A percentile compares a stretch with the other conserved stretches of the same genome.
Evolutionary conservation across 2,329 filamentous ascomycete genomes (phyloP).

Genomic region (Alternaria solani): DNA sequence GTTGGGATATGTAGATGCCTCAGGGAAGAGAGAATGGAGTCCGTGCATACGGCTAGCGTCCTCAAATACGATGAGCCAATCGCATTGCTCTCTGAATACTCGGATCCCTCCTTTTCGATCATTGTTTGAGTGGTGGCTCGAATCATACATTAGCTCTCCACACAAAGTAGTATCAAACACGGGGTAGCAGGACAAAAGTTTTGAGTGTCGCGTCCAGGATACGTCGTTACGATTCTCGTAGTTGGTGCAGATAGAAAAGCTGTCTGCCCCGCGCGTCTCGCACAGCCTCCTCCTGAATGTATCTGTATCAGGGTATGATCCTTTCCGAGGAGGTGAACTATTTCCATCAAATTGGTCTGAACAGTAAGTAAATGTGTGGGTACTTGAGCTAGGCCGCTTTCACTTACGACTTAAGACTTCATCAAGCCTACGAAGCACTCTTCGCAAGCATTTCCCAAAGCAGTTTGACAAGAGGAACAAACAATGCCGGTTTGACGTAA

Average conservation of each 20-base stretch:
- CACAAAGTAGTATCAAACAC: background rate
- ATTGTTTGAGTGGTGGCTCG: background rate
- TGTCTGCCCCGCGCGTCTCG: background rate
- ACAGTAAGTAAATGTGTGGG: background rate
- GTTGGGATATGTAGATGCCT: background rate
- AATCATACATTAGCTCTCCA: constrained; percentile 1
- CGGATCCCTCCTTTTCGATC: background rate
- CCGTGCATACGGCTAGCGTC: constrained; percentile 14
- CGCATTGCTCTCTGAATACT: constrained; percentile 6
- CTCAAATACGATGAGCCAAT: constrained; percentile 10
- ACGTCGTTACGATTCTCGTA: background rate
- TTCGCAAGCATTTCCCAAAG: constrained; percentile 17
- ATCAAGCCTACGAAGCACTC: background rate
- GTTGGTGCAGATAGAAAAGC: background rate
- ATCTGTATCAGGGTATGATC: background rate
- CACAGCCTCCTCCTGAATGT: constrained; percentile 1
- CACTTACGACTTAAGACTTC: constrained; percentile 1
- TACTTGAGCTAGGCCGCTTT: background rate
- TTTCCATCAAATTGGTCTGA: no score
- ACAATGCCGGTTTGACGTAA: background rate
- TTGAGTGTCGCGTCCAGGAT: background rate
- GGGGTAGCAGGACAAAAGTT: background rate
- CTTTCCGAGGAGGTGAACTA: background rate
- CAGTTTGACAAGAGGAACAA: background rate
- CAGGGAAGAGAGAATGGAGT: background rate